These are phyloP conservation scores for Kalmanozyma brasiliensis DNA, from an alignment of 1,284 basidiomycete species.

Conservation along the genomic window DNA sequence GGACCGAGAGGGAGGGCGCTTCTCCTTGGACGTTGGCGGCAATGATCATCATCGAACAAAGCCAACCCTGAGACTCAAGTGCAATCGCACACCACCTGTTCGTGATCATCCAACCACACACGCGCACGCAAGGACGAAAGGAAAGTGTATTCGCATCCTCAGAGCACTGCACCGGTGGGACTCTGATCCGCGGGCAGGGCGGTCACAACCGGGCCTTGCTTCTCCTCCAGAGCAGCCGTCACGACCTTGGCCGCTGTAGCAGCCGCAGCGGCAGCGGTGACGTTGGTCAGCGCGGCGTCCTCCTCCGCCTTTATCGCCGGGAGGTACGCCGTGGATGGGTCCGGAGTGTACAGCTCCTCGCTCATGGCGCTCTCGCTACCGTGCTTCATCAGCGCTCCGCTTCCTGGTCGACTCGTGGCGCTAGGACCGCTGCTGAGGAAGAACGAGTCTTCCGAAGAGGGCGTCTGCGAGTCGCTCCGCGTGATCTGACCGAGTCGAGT, in stretches of 20 bases:
- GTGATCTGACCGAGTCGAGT: slow-evolving; percentile 13
- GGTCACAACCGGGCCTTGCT: slow-evolving; percentile 13
- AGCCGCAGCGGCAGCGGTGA: slow-evolving; percentile 5
- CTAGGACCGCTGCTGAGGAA: slow-evolving; percentile 38
- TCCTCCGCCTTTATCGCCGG: slow-evolving; percentile 17
- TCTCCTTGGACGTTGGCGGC: too few relatives aligned
- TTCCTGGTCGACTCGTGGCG: slow-evolving; percentile 26
- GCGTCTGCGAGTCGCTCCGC: slow-evolving; percentile 42
- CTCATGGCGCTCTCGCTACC: slow-evolving; percentile 48
- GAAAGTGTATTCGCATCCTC: too few relatives aligned
- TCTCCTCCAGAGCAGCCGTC: neutral
- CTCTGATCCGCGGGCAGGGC: slow-evolving; percentile 3
- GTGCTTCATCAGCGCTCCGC: slow-evolving; percentile 40
- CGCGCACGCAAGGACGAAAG: too few relatives aligned
- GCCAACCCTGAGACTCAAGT: too few relatives aligned
- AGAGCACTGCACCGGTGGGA: too few relatives aligned
- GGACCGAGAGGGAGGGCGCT: too few relatives aligned
- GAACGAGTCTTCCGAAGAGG: slow-evolving; percentile 41
- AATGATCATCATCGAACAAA: too few relatives aligned
- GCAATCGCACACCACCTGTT: too few relatives aligned
- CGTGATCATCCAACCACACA: too few relatives aligned
- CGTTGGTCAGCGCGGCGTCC: slow-evolving; percentile 11
- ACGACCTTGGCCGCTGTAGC: neutral
- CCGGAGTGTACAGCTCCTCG: slow-evolving; percentile 46
- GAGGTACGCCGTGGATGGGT: slow-evolving; percentile 29